Evolutionary conservation across 2,329 filamentous ascomycete species (phyloP).

Genomic region (Xylaria sp.): DNA sequence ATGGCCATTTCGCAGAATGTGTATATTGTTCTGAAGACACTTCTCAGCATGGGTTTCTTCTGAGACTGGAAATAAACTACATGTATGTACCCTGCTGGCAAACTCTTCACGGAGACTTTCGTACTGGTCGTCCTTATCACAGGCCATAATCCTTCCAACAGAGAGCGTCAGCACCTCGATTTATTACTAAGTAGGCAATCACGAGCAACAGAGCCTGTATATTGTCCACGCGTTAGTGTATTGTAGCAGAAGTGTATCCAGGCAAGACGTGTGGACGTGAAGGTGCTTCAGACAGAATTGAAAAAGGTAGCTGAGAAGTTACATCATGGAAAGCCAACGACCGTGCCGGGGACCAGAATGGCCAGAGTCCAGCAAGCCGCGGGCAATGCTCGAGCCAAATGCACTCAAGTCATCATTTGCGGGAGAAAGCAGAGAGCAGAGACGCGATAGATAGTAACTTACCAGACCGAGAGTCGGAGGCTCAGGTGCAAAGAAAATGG

Average conservation of each 20-base stretch:
- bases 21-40: slow-evolving; percentile 73
- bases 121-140: slow-evolving; percentile 89
- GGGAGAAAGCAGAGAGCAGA: slow-evolving; percentile 29
- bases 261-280: slow-evolving; percentile 27
- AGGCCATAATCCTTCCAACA: slow-evolving; percentile 80
- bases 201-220: slow-evolving; percentile 6
- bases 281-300: slow-evolving; percentile 77
- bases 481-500: slow-evolving; percentile 14
- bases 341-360: slow-evolving; percentile 73
- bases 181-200: not conserved
- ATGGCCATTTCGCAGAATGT: slow-evolving; percentile 92
- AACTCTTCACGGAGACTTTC: slow-evolving; percentile 81
- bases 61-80: slow-evolving; percentile 37
- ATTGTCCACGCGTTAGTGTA: slow-evolving; percentile 29
- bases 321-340: slow-evolving; percentile 89
- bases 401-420: slow-evolving; percentile 99
- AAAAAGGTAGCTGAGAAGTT: slow-evolving; percentile 96
- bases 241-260: slow-evolving; percentile 11
- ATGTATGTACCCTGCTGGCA: slow-evolving; percentile 71
- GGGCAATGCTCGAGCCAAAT: slow-evolving; percentile 99
- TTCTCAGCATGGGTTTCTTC: slow-evolving; percentile 51
- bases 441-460: slow-evolving; percentile 36
- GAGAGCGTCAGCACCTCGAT: slow-evolving; percentile 26
- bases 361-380: slow-evolving; percentile 59
- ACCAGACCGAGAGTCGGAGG: slow-evolving; percentile 39